These are phyloP conservation scores for Juglanconis oblonga DNA, from an alignment of 2,329 filamentous ascomycete genomes.

Conservation along the genomic window DNA sequence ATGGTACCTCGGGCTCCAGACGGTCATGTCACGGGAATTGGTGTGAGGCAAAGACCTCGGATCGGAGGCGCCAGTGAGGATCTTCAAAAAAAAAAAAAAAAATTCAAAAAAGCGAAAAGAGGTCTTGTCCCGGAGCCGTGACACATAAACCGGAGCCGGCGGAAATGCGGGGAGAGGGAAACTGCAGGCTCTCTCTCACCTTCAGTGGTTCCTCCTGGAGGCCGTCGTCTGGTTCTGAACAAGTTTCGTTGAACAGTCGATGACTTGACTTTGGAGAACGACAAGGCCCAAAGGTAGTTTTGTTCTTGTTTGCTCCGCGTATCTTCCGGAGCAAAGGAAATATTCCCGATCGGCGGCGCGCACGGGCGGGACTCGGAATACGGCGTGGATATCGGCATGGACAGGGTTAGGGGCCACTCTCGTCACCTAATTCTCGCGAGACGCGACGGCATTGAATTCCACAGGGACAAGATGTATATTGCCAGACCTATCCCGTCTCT, in stretches of 20 bases:
- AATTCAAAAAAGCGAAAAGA: neutral
- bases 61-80: neutral
- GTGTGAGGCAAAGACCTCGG: neutral
- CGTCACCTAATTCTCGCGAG: too few relatives aligned
- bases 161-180: too few relatives aligned
- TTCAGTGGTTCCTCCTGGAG: too few relatives aligned
- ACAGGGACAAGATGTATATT: too few relatives aligned
- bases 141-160: too few relatives aligned
- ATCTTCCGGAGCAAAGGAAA: slow-evolving; percentile 9
- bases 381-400: slow-evolving; percentile 13
- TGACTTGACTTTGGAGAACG: neutral
- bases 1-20: neutral
- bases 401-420: slow-evolving; percentile 10
- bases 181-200: too few relatives aligned
- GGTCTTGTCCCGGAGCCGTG: neutral
- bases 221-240: neutral
- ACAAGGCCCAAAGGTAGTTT: neutral
- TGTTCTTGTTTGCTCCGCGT: neutral
- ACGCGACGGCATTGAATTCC: too few relatives aligned
- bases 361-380: slow-evolving; percentile 19
- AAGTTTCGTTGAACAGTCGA: neutral
- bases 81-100: neutral
- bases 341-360: slow-evolving; percentile 1
- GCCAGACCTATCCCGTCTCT: neutral
- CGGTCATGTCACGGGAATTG: neutral